Evolutionary conservation across 805 yeast genomes (phyloP).

Genomic region (Saturnispora zaruensis): DNA sequence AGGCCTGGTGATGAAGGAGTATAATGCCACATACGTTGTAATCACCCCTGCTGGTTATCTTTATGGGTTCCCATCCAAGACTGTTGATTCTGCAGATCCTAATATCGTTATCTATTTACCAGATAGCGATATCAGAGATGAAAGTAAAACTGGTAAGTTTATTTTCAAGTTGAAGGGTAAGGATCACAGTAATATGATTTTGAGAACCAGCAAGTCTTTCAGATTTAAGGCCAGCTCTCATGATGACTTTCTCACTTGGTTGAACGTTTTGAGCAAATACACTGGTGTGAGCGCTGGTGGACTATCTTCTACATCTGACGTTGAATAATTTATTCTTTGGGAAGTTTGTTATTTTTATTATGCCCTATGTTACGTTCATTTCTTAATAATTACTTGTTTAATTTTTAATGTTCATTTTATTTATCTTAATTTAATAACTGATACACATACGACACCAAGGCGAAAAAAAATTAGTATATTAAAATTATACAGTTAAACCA

Average conservation of each 20-base stretch:
- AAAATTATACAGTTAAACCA: neutral
- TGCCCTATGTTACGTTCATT: neutral
- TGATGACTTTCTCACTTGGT: slow-evolving; percentile 41
- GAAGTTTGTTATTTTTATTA: neutral
- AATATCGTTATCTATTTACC: slow-evolving; percentile 39
- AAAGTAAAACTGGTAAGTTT: slow-evolving; percentile 31
- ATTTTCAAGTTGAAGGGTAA: slow-evolving; percentile 37
- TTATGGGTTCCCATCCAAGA: slow-evolving; percentile 39
- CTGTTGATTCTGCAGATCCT: slow-evolving; percentile 37
- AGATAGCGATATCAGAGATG: slow-evolving; percentile 32
- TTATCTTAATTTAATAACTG: neutral
- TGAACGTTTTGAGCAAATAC: slow-evolving; percentile 26
- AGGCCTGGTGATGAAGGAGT: slow-evolving; percentile 33
- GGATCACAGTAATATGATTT: slow-evolving; percentile 27
- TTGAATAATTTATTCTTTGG: neutral
- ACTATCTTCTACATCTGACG: neutral
- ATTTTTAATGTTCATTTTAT: neutral
- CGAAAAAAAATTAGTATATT: neutral
- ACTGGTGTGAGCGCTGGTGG: neutral
- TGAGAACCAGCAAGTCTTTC: slow-evolving; percentile 25
- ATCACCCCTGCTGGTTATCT: slow-evolving; percentile 38
- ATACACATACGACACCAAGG: neutral
- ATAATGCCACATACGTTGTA: slow-evolving; percentile 38
- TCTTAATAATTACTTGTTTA: neutral
- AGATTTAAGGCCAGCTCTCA: slow-evolving; percentile 36